Base-by-base conservation (phyloP, 2,329 filamentous ascomycete genomes). In the Paecilomyces formosus region DNA sequence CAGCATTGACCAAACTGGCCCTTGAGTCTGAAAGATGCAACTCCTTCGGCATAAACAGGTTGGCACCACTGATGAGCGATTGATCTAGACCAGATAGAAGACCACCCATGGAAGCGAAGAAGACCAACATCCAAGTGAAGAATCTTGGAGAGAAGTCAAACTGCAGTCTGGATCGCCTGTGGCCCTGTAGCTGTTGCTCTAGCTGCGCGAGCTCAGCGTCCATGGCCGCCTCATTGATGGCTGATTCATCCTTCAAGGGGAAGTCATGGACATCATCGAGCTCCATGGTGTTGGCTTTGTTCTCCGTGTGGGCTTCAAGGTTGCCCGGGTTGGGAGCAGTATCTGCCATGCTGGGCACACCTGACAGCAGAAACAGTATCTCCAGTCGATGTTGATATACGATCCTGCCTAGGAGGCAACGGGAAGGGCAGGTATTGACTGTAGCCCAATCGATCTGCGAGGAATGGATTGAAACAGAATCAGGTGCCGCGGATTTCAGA, bases 91-190 rank as follows among this genome's bases (percentile, higher is more conserved):
- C 88, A 1, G 85, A 88, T 0, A 90, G 81, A 22, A 90, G 76
- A 68, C 88, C 88, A 55, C 88, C 87, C 85, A 90, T 88, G 15
- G 85, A 88, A n/a, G 87, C 87, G 64, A 90, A 90, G 1, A 80
- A 84, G 52, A 88, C 85, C 13, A 89, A 79, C 15, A 88, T 73
- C 77, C 81, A 88, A 26, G 87, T 90, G 70, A 89, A 90, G 66
- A 85, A 73, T 56, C 78, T 82, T 0, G 86, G 85, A 55, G 78
- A 78, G 73, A 88, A 85, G 35, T 82, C 73, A 51, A 87, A 62
- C 49, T 86, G 65, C 12, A 69, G 57, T n/a, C 61, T 60, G 15
- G 64, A 55, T 57, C 60, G 64, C 50, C 61, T 65, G 30, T 65
- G 15, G 1, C 55, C 56, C 11, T 63, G 61, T n/a, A 69, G 51